Evolutionary conservation across 2,329 filamentous ascomycete species (phyloP), one percentile per base, ranked within the genome.

Genomic region (Nothomitra cinnamomea): DNA sequence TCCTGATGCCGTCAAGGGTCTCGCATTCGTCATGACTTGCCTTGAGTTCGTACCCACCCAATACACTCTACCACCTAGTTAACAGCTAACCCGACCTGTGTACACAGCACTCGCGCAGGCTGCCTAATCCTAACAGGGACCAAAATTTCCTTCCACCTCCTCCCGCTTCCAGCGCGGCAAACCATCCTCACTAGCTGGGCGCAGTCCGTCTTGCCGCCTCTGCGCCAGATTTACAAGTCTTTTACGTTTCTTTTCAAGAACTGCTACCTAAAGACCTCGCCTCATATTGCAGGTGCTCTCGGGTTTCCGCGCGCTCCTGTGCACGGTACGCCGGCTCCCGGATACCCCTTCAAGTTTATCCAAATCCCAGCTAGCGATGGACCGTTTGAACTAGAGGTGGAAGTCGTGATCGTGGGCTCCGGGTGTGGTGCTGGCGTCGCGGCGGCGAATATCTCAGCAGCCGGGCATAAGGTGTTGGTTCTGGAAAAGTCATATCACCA

Each of bases 401-500:
- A 95, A 64, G 79, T 94, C 0, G 79, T 94, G 41, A 80, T 95
- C 55, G 75, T 95, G 19, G 89, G 89, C 1, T 92, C 85, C 38
- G 89, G 89, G 25, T 94, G 86, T 60, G 89, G 89, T 57, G 88
- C 85, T 41, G 86, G 76, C 8, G 87, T 95, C 0, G 78, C 76
- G 36, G 88, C 89, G 22, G 89, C 89, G 66, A 83, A 85, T 51
- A 70, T 95, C 1, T 79, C 88, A 8, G 82, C 88, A 65, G 84
- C 82, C 1, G 86, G 85, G 2, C 73, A 85, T 58, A 72, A 73
- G 19, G 87, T 95, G 25, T 65, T 94, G 2, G 85, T 95, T 0
- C 81, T 87, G 2, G 87, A 94, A 59, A 92, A 92, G 64, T 79
- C 78, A 1, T 87, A 89, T 64, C 78, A 92, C 63, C 90, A 84